Evolutionary conservation across 257 asterid genomes (phyloP).

Genomic region (Capsicum baccatum): DNA sequence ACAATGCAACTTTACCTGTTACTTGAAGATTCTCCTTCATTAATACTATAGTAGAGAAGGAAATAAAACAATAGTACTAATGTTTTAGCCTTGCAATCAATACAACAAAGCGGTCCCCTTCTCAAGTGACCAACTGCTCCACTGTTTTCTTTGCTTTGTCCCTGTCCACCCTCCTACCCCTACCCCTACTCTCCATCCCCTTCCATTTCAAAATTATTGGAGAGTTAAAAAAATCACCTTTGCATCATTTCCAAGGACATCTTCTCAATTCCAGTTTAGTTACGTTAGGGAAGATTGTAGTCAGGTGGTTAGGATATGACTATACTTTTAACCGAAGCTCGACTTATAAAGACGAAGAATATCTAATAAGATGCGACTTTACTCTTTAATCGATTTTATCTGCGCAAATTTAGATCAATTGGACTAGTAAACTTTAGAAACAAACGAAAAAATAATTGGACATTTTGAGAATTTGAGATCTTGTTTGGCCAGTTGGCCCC

Average conservation of each 20-base stretch:
- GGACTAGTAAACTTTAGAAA: background rate
- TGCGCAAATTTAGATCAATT: background rate
- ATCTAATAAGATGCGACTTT: background rate
- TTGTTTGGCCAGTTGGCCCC: slow-evolving; percentile 16
- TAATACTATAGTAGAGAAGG: background rate
- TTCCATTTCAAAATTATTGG: slow-evolving; percentile 13
- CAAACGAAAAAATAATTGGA: slow-evolving; percentile 19
- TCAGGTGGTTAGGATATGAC: background rate
- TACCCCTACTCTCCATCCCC: slow-evolving; percentile 2
- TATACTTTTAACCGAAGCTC: background rate
- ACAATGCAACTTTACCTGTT: too few relatives aligned
- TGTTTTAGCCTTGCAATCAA: slow-evolving; percentile 27
- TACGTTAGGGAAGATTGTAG: background rate
- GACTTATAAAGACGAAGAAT: background rate
- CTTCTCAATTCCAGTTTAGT: background rate
- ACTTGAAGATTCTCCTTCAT: too few relatives aligned
- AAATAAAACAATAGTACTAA: background rate
- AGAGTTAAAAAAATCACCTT: background rate
- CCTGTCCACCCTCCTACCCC: background rate
- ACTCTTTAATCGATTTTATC: background rate
- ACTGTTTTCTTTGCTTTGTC: slow-evolving; percentile 43
- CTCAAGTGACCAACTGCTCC: slow-evolving; percentile 67
- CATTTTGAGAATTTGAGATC: slow-evolving; percentile 25
- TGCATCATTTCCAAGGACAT: background rate
- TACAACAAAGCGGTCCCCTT: slow-evolving; percentile 50